These are phyloP conservation scores for Phytophthora citrophthora DNA, from an alignment of 352 stramenopile species.

Conservation along the genomic window DNA sequence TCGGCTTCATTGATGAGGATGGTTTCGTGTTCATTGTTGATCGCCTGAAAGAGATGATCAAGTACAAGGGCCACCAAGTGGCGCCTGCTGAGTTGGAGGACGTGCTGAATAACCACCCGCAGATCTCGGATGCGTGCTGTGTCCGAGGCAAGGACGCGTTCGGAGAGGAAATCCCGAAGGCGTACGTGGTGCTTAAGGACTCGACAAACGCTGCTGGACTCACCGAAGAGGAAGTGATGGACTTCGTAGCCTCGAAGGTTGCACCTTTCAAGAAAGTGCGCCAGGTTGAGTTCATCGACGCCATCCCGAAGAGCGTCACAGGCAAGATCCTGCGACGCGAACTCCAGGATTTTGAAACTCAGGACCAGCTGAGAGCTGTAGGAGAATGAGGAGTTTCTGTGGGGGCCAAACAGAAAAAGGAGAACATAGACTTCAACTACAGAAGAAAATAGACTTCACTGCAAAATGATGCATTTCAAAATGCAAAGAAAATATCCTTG, in stretches of 20 bases:
- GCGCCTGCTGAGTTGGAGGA: constrained; percentile 93
- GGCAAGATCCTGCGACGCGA: constrained; percentile 93
- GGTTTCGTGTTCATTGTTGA: constrained; percentile 93
- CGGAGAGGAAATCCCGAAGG: constrained; percentile 91
- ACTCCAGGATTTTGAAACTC: constrained; percentile 58
- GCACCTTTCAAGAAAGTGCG: constrained; percentile 90
- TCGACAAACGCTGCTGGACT: constrained; percentile 32
- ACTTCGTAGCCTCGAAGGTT: constrained; percentile 85
- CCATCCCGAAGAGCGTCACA: constrained; percentile 88
- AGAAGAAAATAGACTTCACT: too few relatives aligned
- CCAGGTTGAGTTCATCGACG: constrained; percentile 84
- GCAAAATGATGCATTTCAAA: too few relatives aligned
- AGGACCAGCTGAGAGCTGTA: constrained; percentile 32
- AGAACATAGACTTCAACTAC: too few relatives aligned
- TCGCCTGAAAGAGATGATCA: constrained; percentile 96
- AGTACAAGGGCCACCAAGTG: constrained; percentile 93
- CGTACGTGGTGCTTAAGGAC: constrained; percentile 88
- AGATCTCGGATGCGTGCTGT: constrained; percentile 83
- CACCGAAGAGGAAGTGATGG: constrained; percentile 77
- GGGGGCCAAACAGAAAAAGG: too few relatives aligned
- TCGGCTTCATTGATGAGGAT: constrained; percentile 91
- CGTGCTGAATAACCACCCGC: constrained; percentile 82
- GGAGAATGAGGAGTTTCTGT: neutral
- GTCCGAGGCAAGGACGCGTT: constrained; percentile 63
- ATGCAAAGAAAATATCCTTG: too few relatives aligned